These are phyloP conservation scores for Rutstroemia sp. DNA, from an alignment of 2,329 filamentous ascomycete species.

Conservation along the genomic window DNA sequence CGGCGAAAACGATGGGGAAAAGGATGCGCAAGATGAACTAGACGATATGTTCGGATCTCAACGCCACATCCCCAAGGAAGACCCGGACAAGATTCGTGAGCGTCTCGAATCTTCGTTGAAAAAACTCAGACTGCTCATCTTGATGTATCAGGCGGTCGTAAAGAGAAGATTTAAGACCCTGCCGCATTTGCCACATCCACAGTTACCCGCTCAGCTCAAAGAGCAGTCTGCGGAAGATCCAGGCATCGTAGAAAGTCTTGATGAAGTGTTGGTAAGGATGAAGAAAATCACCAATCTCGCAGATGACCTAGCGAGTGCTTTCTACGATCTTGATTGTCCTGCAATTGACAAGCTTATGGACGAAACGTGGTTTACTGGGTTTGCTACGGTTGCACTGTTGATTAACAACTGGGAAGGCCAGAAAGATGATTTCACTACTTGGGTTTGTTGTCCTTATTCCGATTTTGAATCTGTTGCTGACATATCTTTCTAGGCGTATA, in stretches of 20 bases:
- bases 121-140: slow-evolving; percentile 56
- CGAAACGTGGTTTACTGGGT: slow-evolving; percentile 53
- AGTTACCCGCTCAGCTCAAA: slow-evolving; percentile 27
- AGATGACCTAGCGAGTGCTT: slow-evolving; percentile 61
- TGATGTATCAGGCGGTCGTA: slow-evolving; percentile 61
- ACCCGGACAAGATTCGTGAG: slow-evolving; percentile 57
- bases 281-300: slow-evolving; percentile 57
- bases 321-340: slow-evolving; percentile 60
- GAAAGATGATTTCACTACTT: slow-evolving; percentile 70
- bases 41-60: slow-evolving; percentile 61
- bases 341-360: slow-evolving; percentile 53
- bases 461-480: slow-evolving; percentile 3
- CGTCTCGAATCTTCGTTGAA: slow-evolving; percentile 57
- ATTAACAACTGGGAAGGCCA: slow-evolving; percentile 53
- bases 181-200: slow-evolving; percentile 36
- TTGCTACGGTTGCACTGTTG: slow-evolving; percentile 47
- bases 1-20: slow-evolving; percentile 33
- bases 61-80: slow-evolving; percentile 53
- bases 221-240: slow-evolving; percentile 12
- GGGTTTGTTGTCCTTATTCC: slow-evolving; percentile 38
- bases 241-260: slow-evolving; percentile 35
- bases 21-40: slow-evolving; percentile 47
- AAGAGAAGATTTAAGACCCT: slow-evolving; percentile 62
- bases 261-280: slow-evolving; percentile 50
- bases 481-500: slow-evolving; percentile 16